Evolutionary conservation across 1,284 basidiomycete genomes (phyloP).

Genomic region (Phellinidium pouzarii): DNA sequence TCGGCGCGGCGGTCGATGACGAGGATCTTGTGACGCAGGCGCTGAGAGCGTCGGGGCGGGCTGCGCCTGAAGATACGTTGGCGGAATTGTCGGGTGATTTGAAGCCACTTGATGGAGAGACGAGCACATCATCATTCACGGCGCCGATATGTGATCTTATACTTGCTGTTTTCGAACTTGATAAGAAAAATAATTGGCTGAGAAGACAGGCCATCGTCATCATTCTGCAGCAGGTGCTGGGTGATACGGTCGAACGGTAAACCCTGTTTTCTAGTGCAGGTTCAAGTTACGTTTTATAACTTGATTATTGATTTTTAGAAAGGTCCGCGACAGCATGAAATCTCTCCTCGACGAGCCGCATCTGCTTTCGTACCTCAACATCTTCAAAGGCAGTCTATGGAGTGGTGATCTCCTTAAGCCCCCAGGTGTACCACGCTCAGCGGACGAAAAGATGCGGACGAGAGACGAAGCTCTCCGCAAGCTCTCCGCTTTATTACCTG

Average conservation of each 20-base stretch:
- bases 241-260: constrained; percentile 90
- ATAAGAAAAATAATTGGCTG: constrained; percentile 95
- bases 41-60: constrained; percentile 60
- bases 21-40: constrained; percentile 79
- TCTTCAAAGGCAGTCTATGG: constrained; percentile 75
- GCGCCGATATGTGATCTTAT: constrained; percentile 92
- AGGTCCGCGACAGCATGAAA: constrained; percentile 76
- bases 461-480: constrained; percentile 84
- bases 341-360: constrained; percentile 58
- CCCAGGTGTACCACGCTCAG: constrained; percentile 56
- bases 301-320: constrained; percentile 40
- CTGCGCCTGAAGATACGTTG: constrained; percentile 57
- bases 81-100: constrained; percentile 66
- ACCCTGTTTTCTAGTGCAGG: constrained; percentile 22
- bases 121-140: constrained; percentile 80
- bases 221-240: constrained; percentile 91
- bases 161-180: constrained; percentile 88
- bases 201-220: constrained; percentile 94
- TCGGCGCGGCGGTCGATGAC: constrained; percentile 72
- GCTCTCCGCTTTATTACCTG: constrained; percentile 84
- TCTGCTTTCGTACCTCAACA: constrained; percentile 57
- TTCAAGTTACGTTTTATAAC: neutral
- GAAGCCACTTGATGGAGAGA: constrained; percentile 78
- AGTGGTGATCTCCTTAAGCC: constrained; percentile 71
- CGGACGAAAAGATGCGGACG: constrained; percentile 74